phyloP scores from a whole-genome alignment of 225 moss, liverwort and hornwort genomes.

The Lunularia cruciata region DNA sequence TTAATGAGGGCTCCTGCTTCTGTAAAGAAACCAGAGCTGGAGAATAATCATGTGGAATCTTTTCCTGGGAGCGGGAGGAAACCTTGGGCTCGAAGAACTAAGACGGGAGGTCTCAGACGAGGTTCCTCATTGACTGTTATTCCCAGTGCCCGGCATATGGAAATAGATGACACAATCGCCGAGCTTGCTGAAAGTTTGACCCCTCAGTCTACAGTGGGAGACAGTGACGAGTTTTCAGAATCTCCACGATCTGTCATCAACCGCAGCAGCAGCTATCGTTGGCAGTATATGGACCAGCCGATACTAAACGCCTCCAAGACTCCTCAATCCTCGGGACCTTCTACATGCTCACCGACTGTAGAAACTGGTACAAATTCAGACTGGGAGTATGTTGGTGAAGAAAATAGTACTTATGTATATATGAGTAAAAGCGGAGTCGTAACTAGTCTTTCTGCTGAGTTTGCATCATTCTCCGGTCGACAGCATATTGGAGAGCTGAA shows the following conservation, averaged over 20 bases:
- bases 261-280: background rate
- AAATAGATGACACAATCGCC: conserved; percentile 15
- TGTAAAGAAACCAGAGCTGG: background rate
- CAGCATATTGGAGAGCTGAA: background rate
- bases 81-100: conserved; percentile 15
- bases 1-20: conserved; percentile 9
- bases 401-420: background rate
- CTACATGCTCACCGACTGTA: background rate
- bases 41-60: background rate
- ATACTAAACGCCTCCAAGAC: background rate
- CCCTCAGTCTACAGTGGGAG: background rate
- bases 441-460: background rate
- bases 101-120: background rate
- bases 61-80: background rate
- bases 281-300: background rate
- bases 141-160: conserved; percentile 14
- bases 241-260: background rate
- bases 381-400: background rate
- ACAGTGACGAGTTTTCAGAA: conserved; percentile 3
- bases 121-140: conserved; percentile 15
- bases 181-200: conserved; percentile 29
- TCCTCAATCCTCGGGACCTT: background rate
- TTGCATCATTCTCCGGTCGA: conserved; percentile 3
- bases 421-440: background rate
- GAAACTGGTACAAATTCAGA: background rate